Conservation (phyloP, 139 green algal genomes). For the Chlamydomonas sp. region DNA sequence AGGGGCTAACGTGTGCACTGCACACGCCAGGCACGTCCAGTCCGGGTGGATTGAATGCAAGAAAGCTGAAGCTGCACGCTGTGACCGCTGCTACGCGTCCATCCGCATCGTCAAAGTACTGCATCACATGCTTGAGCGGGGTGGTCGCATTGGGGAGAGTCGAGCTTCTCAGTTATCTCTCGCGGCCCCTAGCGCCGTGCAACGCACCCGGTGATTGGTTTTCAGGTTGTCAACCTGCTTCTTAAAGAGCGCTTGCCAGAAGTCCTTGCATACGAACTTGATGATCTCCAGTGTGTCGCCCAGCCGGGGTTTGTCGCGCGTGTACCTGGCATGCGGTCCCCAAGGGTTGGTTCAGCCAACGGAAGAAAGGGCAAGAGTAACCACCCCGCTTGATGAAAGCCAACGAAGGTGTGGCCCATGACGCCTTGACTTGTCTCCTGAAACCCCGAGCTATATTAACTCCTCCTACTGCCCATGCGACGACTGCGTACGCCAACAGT, state of each 20-base stretch:
- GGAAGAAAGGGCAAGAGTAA: not conserved
- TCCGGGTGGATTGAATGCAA: no score
- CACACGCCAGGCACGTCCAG: no score
- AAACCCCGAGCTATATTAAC: no score
- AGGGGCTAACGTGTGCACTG: no score
- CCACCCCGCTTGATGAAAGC: not conserved
- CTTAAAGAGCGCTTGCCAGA: slow-evolving; percentile 87
- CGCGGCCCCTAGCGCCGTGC: not conserved
- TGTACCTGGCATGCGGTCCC: slow-evolving; percentile 54
- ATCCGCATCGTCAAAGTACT: no score
- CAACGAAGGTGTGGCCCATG: not conserved
- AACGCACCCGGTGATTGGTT: slow-evolving; percentile 84
- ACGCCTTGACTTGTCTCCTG: not conserved
- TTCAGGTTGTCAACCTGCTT: slow-evolving; percentile 92
- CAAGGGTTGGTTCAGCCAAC: no score
- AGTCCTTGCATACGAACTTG: slow-evolving; percentile 94
- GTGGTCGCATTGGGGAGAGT: not conserved
- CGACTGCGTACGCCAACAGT: not conserved
- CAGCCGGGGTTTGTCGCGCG: slow-evolving; percentile 67
- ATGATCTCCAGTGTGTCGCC: slow-evolving; percentile 85
- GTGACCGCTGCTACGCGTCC: no score
- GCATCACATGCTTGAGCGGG: not conserved
- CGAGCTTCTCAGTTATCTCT: not conserved
- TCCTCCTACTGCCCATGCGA: no score
- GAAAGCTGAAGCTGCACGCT: no score